Evolutionary conservation across 257 asterid species (phyloP), one percentile per base, ranked within the genome.

Genomic region (Buddleja alternifolia): DNA sequence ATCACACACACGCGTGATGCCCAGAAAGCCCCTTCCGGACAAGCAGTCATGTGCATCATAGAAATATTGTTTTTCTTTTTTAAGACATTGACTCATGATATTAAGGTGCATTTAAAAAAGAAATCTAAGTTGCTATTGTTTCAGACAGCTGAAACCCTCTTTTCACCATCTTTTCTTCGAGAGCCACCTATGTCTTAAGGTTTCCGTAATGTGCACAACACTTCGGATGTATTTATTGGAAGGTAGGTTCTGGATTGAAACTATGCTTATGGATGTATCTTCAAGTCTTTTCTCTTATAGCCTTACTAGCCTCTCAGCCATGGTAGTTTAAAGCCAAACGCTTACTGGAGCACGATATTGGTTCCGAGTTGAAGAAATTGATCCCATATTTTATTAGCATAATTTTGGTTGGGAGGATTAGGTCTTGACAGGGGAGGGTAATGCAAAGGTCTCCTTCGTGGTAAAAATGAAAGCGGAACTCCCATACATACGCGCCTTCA

Each of bases 41-140:
- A 40, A 39, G 66, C 24, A 32, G 10, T 55, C 6, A 55, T 24
- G 62, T 25, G 41, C 10, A 25, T 55, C 40, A 55, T 55, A 20
- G n/a, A 52, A 52, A 23, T 52, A 6, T 7, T 6, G 42, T 19
- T 12, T 55, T 55, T 21, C 58, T 51, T 2, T 51, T 25, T 42
- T 29, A 10, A 4, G 10, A 11, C 41, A 55, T 2, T 21, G 1
- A 36, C 36, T 9, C 51, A 37, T 37, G 36, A 25, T 55, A 6
- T 55, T 55, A 55, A 32, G 62, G 62, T 55, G 19, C 41, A 12
- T 24, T 55, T 55, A 55, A 55, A 10, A 10, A 37, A n/a, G 66
- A 36, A 16, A 55, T n/a, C 21, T 20, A 55, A 24, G 62, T 55
- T 25, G 10, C 41, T 55, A n/a, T 4, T 55, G 25, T 25, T 55